Evolutionary conservation across 2,329 filamentous ascomycete species (phyloP).

Genomic region (Xylaria sp.): DNA sequence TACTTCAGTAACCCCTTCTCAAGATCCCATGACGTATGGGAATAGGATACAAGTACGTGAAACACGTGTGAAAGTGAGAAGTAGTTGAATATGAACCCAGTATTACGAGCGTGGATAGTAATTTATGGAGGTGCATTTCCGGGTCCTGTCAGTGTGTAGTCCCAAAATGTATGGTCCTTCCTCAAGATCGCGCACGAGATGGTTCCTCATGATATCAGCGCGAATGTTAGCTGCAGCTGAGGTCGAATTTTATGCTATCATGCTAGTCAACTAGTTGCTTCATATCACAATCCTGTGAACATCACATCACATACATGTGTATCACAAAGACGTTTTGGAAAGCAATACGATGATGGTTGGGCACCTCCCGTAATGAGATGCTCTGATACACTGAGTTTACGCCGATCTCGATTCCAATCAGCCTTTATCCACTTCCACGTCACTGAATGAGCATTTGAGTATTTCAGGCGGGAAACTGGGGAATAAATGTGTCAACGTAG

Average conservation of each 20-base stretch:
- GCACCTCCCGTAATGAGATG: background rate
- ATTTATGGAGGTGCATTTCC: background rate
- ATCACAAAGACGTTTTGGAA: conserved; percentile 6
- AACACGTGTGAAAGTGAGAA: background rate
- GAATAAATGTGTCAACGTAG: background rate
- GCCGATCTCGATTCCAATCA: conserved; percentile 14
- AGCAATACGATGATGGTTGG: background rate
- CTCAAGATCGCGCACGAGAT: background rate
- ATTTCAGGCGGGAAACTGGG: background rate
- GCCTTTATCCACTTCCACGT: conserved; percentile 14
- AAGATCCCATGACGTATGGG: background rate
- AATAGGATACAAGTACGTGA: background rate
- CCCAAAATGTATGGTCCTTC: conserved; percentile 1
- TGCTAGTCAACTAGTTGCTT: background rate
- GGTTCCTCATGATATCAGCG: background rate
- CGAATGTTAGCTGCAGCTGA: background rate
- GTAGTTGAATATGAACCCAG: background rate
- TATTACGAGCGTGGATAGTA: background rate
- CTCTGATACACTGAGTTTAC: conserved; percentile 6
- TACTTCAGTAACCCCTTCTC: background rate
- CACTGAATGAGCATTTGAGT: conserved; percentile 10
- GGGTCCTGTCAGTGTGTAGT: background rate
- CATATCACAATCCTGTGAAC: background rate
- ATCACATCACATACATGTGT: background rate
- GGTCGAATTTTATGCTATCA: background rate